Percentiles rank a stretch among this genome's conserved stretches.
Conservation (phyloP, 2,329 filamentous ascomycete genomes). For the Penicillium digitatum region DNA sequence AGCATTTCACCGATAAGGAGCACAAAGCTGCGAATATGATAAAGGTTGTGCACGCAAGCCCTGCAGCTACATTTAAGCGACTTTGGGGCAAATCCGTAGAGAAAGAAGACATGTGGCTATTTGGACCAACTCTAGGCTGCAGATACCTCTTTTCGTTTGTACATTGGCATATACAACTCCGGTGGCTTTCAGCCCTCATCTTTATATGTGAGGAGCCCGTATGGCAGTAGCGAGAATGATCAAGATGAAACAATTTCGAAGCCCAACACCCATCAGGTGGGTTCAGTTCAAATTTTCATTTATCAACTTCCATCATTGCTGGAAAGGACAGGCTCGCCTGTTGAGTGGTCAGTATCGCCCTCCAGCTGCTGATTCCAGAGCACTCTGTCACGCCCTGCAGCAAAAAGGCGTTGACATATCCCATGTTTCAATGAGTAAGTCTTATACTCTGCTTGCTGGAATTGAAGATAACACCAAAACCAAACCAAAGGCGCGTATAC, state of each 20-base stretch:
- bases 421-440: conserved; percentile 72
- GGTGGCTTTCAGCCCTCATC: conserved; percentile 89
- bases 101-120: conserved; percentile 89
- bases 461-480: conserved; percentile 74
- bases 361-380: conserved; percentile 75
- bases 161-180: conserved; percentile 83
- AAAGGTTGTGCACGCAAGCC: conserved; percentile 64
- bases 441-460: conserved; percentile 76
- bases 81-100: conserved; percentile 69
- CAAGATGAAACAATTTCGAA: conserved; percentile 72
- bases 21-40: conserved; percentile 59
- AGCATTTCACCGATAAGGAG: conserved; percentile 63
- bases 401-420: conserved; percentile 74
- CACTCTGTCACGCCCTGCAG: conserved; percentile 70
- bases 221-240: conserved; percentile 81
- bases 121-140: conserved; percentile 53
- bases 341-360: conserved; percentile 79
- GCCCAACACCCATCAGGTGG: conserved; percentile 58
- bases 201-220: conserved; percentile 75
- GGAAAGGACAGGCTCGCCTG: conserved; percentile 29
- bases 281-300: background rate
- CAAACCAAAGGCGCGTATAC: conserved; percentile 40
- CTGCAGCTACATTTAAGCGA: conserved; percentile 71
- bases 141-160: conserved; percentile 73
- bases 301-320: background rate